Conservation (phyloP, 2,329 filamentous ascomycete species). For the Alternaria arborescens region DNA sequence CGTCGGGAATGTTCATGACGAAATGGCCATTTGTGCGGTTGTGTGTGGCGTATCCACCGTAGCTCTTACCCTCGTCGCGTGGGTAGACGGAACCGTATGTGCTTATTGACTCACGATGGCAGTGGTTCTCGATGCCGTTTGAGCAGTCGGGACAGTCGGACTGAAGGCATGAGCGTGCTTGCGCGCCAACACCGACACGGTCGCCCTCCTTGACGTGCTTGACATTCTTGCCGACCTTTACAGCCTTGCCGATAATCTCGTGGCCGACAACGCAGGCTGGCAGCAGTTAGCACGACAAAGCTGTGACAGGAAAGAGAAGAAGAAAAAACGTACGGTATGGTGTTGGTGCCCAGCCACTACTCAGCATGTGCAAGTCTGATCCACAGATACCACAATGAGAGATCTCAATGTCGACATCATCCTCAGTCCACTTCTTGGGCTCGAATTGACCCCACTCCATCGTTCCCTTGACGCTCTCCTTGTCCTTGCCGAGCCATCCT, state of each 20-base stretch:
- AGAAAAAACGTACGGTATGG: conserved; percentile 28
- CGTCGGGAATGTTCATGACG: conserved; percentile 77
- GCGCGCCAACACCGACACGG: conserved; percentile 63
- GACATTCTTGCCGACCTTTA: conserved; percentile 55
- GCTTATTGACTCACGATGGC: conserved; percentile 50
- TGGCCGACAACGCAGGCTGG: conserved; percentile 55
- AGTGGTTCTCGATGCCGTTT: conserved; percentile 59
- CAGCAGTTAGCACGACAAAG: conserved; percentile 29
- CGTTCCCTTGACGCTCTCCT: conserved; percentile 60
- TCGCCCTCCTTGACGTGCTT: conserved; percentile 67
- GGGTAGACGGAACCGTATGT: conserved; percentile 58
- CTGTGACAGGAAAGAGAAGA: too few relatives aligned
- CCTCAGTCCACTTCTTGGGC: conserved; percentile 66
- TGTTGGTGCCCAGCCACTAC: conserved; percentile 49
- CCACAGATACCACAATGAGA: conserved; percentile 54
- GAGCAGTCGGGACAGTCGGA: conserved; percentile 56
- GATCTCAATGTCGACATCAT: conserved; percentile 63
- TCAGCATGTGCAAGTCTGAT: conserved; percentile 47
- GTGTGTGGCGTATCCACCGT: conserved; percentile 71
- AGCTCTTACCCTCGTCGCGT: conserved; percentile 66
- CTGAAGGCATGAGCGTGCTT: conserved; percentile 57
- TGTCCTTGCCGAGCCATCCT: conserved; percentile 65
- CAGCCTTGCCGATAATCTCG: conserved; percentile 53
- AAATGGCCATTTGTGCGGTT: conserved; percentile 79
- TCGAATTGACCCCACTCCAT: conserved; percentile 62